phyloP scores from a whole-genome alignment of 306 rosid species.

The Erythrophleum fordii region DNA sequence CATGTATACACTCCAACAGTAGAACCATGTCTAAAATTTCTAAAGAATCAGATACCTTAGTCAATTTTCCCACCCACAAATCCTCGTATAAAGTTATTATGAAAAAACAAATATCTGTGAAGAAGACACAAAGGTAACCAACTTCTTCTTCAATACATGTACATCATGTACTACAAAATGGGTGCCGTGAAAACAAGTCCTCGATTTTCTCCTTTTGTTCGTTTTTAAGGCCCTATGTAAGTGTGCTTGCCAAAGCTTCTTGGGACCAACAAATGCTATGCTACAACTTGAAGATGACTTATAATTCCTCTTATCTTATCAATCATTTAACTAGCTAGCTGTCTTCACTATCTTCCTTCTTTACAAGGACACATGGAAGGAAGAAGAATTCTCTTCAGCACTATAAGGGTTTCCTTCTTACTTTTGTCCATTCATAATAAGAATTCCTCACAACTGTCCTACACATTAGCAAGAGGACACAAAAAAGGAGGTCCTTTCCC shows the following conservation, averaged over 20 bases:
- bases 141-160: neutral
- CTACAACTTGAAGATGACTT: conserved; percentile 27
- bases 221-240: conserved; percentile 13
- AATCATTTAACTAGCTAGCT: conserved; percentile 40
- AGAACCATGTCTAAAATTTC: conserved; percentile 22
- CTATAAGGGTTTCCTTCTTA: neutral
- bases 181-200: conserved; percentile 50
- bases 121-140: conserved; percentile 23
- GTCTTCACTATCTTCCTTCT: conserved; percentile 42
- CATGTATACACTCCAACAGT: no score
- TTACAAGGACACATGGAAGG: conserved; percentile 37
- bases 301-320: conserved; percentile 51
- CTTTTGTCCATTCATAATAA: conserved; percentile 48
- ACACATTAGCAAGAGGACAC: conserved; percentile 16
- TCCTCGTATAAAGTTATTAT: conserved; percentile 41
- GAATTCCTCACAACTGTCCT: conserved; percentile 55
- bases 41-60: conserved; percentile 54
- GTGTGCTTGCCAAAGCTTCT: conserved; percentile 35
- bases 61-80: conserved; percentile 50
- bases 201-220: neutral
- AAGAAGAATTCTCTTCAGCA: conserved; percentile 46
- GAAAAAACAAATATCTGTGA: neutral
- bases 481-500: conserved; percentile 33
- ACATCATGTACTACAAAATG: conserved; percentile 26
- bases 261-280: conserved; percentile 56